phyloP scores from a whole-genome alignment of 1,139 yeast species.

The Yamadazyma taylorii region DNA sequence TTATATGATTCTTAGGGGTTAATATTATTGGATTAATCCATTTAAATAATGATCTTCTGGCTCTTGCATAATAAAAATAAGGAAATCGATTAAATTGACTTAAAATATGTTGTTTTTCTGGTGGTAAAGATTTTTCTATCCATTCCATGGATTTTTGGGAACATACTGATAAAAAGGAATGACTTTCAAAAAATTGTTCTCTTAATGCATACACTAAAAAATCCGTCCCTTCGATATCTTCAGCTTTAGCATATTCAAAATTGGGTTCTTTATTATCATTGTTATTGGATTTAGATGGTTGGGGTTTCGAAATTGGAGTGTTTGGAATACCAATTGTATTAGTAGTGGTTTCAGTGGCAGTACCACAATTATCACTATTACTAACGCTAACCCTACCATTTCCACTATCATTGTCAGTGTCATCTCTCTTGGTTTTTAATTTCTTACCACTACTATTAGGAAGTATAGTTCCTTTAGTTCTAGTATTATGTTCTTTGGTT shows the following conservation, averaged over 20 bases:
- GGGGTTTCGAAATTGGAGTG: no score
- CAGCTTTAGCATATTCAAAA: neutral
- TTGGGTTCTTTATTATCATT: no score
- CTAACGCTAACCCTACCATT: neutral
- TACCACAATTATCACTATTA: neutral
- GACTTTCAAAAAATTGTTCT: conserved; percentile 36
- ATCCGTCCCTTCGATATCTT: neutral
- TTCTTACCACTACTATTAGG: no score
- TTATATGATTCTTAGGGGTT: conserved; percentile 20
- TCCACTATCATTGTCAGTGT: no score
- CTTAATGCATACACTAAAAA: conserved; percentile 3
- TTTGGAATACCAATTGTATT: no score
- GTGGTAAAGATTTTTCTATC: conserved; percentile 29
- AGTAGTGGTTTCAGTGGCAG: no score
- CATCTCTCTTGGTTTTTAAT: no score
- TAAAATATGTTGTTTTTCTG: conserved; percentile 21
- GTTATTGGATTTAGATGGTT: neutral
- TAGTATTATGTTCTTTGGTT: neutral
- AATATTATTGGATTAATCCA: conserved; percentile 38
- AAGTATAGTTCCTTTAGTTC: no score
- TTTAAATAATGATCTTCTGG: conserved; percentile 22
- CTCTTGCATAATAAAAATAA: conserved; percentile 21
- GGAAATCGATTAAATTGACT: conserved; percentile 36
- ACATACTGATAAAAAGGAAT: conserved; percentile 38
- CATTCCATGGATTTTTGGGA: conserved; percentile 37